phyloP scores from a whole-genome alignment of 192 early-diverging fungal species.

The Podochytrium sp. region DNA sequence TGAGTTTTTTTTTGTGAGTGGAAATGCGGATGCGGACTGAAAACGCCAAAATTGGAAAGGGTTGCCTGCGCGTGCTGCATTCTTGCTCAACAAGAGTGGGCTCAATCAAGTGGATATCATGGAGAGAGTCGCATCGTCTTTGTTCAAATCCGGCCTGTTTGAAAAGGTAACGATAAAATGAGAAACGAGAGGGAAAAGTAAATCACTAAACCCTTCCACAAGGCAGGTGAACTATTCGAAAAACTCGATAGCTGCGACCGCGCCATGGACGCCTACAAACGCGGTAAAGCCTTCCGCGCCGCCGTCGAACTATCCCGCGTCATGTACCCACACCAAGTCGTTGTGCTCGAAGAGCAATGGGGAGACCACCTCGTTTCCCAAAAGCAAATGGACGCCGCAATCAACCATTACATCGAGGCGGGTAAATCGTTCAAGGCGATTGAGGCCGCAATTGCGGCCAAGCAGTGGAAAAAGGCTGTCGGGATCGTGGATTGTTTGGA shows the following conservation, averaged over 20 bases:
- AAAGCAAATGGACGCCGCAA: slow-evolving; percentile 67
- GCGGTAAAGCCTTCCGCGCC: slow-evolving; percentile 61
- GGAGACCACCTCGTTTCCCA: slow-evolving; percentile 64
- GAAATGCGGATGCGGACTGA: background rate
- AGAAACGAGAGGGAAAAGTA: no score
- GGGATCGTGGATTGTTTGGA: slow-evolving; percentile 62
- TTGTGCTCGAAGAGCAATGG: slow-evolving; percentile 70
- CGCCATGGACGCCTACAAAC: slow-evolving; percentile 62
- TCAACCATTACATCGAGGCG: slow-evolving; percentile 72
- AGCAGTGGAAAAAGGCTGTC: slow-evolving; percentile 67
- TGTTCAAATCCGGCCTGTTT: slow-evolving; percentile 57
- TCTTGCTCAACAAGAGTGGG: slow-evolving; percentile 45
- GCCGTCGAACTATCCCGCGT: slow-evolving; percentile 60
- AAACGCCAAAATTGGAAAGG: slow-evolving; percentile 29
- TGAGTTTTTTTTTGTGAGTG: slow-evolving; percentile 19
- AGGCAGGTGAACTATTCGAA: slow-evolving; percentile 65
- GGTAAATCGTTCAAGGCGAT: slow-evolving; percentile 56
- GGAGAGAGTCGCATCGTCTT: slow-evolving; percentile 57
- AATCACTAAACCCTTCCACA: no score
- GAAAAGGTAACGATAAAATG: no score
- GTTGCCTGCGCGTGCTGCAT: slow-evolving; percentile 60
- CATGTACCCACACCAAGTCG: slow-evolving; percentile 58
- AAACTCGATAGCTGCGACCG: slow-evolving; percentile 57
- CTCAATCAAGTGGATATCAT: slow-evolving; percentile 57
- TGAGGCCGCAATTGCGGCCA: slow-evolving; percentile 30